Evolutionary conservation across 2,329 filamentous ascomycete species (phyloP).

Genomic region (Hypoxylon sp.): DNA sequence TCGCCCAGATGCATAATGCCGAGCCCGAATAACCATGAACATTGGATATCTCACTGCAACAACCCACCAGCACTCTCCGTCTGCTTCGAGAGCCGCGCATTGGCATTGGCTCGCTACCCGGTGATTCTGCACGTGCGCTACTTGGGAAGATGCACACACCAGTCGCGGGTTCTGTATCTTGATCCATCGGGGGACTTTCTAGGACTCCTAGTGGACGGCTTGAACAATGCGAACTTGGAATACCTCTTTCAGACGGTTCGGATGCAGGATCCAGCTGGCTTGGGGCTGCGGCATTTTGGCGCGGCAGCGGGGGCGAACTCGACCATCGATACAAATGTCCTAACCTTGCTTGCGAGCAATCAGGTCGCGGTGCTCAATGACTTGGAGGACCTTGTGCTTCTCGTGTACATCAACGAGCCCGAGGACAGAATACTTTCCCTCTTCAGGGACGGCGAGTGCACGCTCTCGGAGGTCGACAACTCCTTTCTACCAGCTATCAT

Average conservation of each 20-base stretch:
- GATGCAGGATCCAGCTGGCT: slow-evolving; percentile 32
- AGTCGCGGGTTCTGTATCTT: slow-evolving; percentile 45
- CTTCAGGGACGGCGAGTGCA: slow-evolving; percentile 42
- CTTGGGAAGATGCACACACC: too few relatives aligned
- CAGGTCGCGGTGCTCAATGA: slow-evolving; percentile 39
- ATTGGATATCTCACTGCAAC: slow-evolving; percentile 47
- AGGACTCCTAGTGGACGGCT: slow-evolving; percentile 45
- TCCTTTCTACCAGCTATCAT: too few relatives aligned
- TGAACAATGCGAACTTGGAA: slow-evolving; percentile 36
- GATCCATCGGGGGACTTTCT: slow-evolving; percentile 46
- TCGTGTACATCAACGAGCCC: slow-evolving; percentile 46
- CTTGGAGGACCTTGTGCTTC: slow-evolving; percentile 45
- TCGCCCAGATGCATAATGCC: too few relatives aligned
- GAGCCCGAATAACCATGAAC: too few relatives aligned
- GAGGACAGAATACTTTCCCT: too few relatives aligned
- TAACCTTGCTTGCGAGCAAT: too few relatives aligned
- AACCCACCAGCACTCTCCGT: slow-evolving; percentile 48
- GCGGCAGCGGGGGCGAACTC: too few relatives aligned
- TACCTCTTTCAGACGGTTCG: slow-evolving; percentile 38
- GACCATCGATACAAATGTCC: too few relatives aligned
- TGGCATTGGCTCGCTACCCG: slow-evolving; percentile 46
- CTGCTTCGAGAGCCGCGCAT: slow-evolving; percentile 45
- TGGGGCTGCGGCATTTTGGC: slow-evolving; percentile 41
- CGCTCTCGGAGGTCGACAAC: slow-evolving; percentile 36
- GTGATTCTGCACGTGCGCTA: slow-evolving; percentile 43